Evolutionary conservation across 2,329 filamentous ascomycete genomes (phyloP).

Genomic region (Coniochaeta ligniaria): DNA sequence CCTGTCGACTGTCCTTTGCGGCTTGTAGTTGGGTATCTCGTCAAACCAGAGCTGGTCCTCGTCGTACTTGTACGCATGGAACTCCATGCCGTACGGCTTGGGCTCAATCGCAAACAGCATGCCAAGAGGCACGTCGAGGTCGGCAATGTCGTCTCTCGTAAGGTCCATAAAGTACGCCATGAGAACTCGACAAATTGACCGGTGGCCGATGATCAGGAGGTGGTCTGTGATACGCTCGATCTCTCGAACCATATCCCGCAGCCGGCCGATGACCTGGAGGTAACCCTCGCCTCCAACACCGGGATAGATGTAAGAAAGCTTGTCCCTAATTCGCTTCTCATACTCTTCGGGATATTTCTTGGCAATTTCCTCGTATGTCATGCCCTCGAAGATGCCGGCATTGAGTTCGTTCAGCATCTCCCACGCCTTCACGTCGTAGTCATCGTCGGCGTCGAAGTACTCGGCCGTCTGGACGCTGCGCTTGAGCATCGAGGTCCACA

Average conservation of each 20-base stretch:
- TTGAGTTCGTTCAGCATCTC: constrained; percentile 97
- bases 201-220: constrained; percentile 84
- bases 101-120: constrained; percentile 94
- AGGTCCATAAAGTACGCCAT: constrained; percentile 96
- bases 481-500: constrained; percentile 97
- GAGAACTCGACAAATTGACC: constrained; percentile 83
- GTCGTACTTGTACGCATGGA: constrained; percentile 92
- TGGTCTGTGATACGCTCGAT: constrained; percentile 97
- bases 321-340: constrained; percentile 69
- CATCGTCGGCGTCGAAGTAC: constrained; percentile 83
- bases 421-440: constrained; percentile 96
- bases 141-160: constrained; percentile 83
- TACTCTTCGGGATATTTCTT: constrained; percentile 76
- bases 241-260: constrained; percentile 92
- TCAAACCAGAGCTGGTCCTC: constrained; percentile 73
- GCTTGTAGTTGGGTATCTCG: constrained; percentile 75
- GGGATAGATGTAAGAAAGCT: constrained; percentile 93
- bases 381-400: constrained; percentile 84
- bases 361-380: constrained; percentile 89
- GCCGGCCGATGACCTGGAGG: constrained; percentile 90
- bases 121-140: constrained; percentile 87
- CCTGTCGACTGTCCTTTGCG: constrained; percentile 49
- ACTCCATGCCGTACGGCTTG: constrained; percentile 95
- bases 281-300: constrained; percentile 95
- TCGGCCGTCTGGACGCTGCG: constrained; percentile 83